Percentiles rank a stretch among this genome's conserved stretches.
phyloP scores from a whole-genome alignment of 176 grass and related monocot genomes.

The Phoenix dactylifera region DNA sequence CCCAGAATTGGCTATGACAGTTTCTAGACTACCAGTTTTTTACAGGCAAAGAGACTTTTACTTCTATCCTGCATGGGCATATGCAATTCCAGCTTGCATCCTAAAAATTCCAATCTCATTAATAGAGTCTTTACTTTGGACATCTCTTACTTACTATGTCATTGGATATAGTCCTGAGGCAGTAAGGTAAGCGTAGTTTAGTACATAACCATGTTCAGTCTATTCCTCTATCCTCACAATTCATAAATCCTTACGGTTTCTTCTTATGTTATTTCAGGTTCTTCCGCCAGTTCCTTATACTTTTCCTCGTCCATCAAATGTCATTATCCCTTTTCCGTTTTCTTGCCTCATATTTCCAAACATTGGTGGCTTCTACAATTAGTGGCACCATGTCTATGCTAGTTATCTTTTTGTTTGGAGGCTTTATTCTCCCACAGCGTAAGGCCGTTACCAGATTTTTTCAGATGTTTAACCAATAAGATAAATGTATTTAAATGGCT shows the following conservation, averaged over 20 bases:
- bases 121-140: conserved; percentile 54
- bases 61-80: conserved; percentile 89
- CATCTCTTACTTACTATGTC: conserved; percentile 74
- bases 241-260: too few species aligned
- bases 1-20: conserved; percentile 60
- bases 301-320: conserved; percentile 42
- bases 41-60: conserved; percentile 73
- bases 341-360: conserved; percentile 46
- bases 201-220: too few species aligned
- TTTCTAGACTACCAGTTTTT: conserved; percentile 57
- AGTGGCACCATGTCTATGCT: conserved; percentile 20
- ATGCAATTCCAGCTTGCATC: conserved; percentile 55
- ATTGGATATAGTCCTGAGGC: conserved; percentile 56
- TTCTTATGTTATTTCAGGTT: conserved; percentile 28
- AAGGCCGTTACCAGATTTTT: conserved; percentile 22
- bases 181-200: background rate
- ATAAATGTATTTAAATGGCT: too few species aligned
- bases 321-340: conserved; percentile 50
- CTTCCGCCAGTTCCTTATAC: conserved; percentile 48
- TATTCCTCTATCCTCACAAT: too few species aligned
- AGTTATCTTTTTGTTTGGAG: conserved; percentile 43
- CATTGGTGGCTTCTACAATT: conserved; percentile 24
- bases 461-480: background rate
- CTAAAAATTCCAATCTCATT: conserved; percentile 72
- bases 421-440: conserved; percentile 61